Conservation (phyloP, 2,329 filamentous ascomycete genomes). For the Neodidymelliopsis sp. region DNA sequence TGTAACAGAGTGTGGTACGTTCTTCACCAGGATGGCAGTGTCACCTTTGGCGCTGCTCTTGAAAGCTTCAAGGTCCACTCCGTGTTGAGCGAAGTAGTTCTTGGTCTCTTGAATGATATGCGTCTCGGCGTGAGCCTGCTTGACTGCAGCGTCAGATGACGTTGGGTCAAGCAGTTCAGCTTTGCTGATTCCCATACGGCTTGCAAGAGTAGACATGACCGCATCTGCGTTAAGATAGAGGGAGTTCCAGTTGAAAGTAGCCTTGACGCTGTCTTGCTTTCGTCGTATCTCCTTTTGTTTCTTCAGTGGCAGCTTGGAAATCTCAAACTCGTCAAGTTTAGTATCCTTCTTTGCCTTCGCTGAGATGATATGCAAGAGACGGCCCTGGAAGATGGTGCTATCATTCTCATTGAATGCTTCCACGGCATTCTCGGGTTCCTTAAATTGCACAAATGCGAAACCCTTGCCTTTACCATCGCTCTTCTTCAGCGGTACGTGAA, state of each 20-base stretch:
- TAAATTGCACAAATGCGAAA: conserved; percentile 85
- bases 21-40: conserved; percentile 89
- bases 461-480: conserved; percentile 80
- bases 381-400: conserved; percentile 88
- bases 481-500: conserved; percentile 81
- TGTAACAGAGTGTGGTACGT: conserved; percentile 85
- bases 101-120: conserved; percentile 97
- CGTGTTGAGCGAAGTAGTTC: conserved; percentile 84
- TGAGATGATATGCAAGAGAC: conserved; percentile 88
- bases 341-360: conserved; percentile 82
- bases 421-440: conserved; percentile 74
- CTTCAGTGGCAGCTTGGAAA: conserved; percentile 92
- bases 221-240: conserved; percentile 97
- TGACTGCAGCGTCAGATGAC: conserved; percentile 90
- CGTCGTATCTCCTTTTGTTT: conserved; percentile 91
- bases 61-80: conserved; percentile 91
- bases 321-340: conserved; percentile 83
- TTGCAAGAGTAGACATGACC: conserved; percentile 87
- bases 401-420: conserved; percentile 82
- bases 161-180: conserved; percentile 94
- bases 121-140: conserved; percentile 96
- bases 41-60: conserved; percentile 85
- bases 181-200: conserved; percentile 87
- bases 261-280: conserved; percentile 78
- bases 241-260: conserved; percentile 97